A percentile compares a stretch with the other conserved stretches of the same genome.
Conservation (phyloP, 2,329 filamentous ascomycete genomes). For the Metarhizium rileyi region DNA sequence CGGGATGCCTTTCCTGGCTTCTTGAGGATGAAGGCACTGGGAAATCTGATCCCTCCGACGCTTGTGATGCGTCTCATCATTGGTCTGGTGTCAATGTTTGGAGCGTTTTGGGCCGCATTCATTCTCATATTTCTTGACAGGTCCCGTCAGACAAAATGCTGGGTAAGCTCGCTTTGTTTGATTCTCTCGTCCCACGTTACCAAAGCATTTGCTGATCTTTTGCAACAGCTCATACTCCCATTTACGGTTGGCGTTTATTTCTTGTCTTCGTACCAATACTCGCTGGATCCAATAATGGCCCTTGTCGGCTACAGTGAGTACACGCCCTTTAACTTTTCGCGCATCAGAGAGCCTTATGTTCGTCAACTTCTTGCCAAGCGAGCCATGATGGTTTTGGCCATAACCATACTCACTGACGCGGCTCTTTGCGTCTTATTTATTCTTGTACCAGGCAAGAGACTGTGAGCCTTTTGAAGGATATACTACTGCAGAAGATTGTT, state of each 20-base stretch:
- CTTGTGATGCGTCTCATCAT: conserved; percentile 78
- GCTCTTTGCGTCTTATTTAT: conserved; percentile 87
- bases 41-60: conserved; percentile 87
- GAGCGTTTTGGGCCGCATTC: conserved; percentile 88
- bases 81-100: conserved; percentile 75
- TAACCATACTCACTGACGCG: conserved; percentile 68
- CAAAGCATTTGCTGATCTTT: conserved; percentile 11
- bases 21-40: conserved; percentile 85
- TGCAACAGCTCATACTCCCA: conserved; percentile 60
- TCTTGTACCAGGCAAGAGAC: conserved; percentile 79
- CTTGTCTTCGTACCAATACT: conserved; percentile 87
- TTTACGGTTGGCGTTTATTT: conserved; percentile 88
- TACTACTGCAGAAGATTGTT: not conserved
- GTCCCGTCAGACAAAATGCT: conserved; percentile 64
- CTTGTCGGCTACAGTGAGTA: conserved; percentile 91
- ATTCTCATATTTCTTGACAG: conserved; percentile 85
- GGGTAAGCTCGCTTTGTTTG: conserved; percentile 49
- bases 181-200: conserved; percentile 1
- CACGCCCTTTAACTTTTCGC: conserved; percentile 85
- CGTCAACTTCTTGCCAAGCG: conserved; percentile 76
- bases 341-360: conserved; percentile 84
- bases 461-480: conserved; percentile 34
- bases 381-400: conserved; percentile 66
- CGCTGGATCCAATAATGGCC: conserved; percentile 83
- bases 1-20: conserved; percentile 98